Evolutionary conservation across 2,329 filamentous ascomycete genomes (phyloP).

Genomic region (Penicillium corylophilum): DNA sequence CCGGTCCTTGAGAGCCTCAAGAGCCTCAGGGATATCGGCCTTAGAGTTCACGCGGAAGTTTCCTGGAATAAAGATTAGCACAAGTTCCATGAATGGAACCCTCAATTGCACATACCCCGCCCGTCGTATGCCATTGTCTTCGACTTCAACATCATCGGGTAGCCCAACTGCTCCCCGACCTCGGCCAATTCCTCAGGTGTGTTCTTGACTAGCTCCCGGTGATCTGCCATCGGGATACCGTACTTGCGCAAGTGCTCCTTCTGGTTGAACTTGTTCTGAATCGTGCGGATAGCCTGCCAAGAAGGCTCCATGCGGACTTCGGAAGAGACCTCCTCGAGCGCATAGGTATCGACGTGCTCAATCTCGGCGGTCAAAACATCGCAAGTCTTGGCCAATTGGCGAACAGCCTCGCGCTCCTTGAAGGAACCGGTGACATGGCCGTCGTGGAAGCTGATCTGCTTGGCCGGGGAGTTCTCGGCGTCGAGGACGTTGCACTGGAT

Average conservation of each 20-base stretch:
- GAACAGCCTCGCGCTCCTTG: constrained; percentile 76
- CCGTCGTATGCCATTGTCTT: constrained; percentile 91
- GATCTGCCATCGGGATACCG: constrained; percentile 70
- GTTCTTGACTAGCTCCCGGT: constrained; percentile 63
- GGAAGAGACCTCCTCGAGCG: constrained; percentile 77
- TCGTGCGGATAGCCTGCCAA: constrained; percentile 80
- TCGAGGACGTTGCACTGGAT: constrained; percentile 79
- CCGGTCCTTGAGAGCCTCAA: constrained; percentile 65
- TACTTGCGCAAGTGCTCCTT: constrained; percentile 73
- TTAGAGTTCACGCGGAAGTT: constrained; percentile 65
- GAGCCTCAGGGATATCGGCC: constrained; percentile 63
- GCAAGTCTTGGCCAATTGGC: constrained; percentile 70
- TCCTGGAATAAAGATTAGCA: constrained; percentile 40
- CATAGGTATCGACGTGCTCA: constrained; percentile 88
- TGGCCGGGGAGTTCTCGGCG: constrained; percentile 72
- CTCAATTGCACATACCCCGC: constrained; percentile 55
- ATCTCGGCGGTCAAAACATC: constrained; percentile 92
- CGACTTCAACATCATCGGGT: constrained; percentile 90
- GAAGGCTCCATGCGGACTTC: constrained; percentile 71
- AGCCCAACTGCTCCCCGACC: constrained; percentile 66
- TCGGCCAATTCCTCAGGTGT: constrained; percentile 61
- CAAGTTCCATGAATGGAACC: background rate
- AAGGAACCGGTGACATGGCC: constrained; percentile 83
- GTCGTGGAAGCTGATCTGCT: constrained; percentile 75
- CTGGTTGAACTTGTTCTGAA: constrained; percentile 92